Evolutionary conservation across 2,329 filamentous ascomycete genomes (phyloP), one percentile per base, ranked within the genome.

Genomic region (Arthrobotrys entomopaga): DNA sequence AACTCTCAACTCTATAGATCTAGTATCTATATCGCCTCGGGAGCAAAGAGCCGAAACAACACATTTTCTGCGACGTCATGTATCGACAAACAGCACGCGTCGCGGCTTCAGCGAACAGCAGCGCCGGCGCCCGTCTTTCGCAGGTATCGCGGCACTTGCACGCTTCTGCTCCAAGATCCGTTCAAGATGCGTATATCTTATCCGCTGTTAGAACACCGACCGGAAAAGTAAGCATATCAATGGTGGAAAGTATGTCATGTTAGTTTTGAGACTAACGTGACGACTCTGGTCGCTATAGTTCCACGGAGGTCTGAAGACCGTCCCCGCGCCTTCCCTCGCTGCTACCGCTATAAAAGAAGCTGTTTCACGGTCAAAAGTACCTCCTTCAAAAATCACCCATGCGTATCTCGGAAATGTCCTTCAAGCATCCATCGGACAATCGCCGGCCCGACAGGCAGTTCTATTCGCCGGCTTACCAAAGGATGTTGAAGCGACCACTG

Each of bases 321-420:
- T 98, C 34, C 85, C 93, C 2, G 94, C 93, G 8, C 91, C 95
- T n/a, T 87, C 91, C 80, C 90, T 99, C 53, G 95, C 92, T 77
- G 92, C 94, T 29, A 89, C 89, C 15, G 95, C 93, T 70, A 98
- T 99, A 84, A 95, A 93, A 82, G 90, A 92, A 53, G 95, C 95
- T 26, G 83, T 99, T 63, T 87, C 90, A 78, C 96, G 95, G 82
- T 96, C 93, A 60, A 89, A 88, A 77, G 87, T 98, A 5, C 93
- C 95, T 1, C 82, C 88, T 60, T 88, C 90, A 38, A 91, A 90
- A 80, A 92, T 98, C 79, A 91, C 90, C 76, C 91, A 96, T 82
- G 92, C 98, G 15, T 98, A 98, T 84, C 96, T 98, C 91, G 95
- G 95, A 80, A 96, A 97, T 80, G 95, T 98, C 8, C 86, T 98